Percentiles rank a stretch among this genome's conserved stretches.
These are phyloP conservation scores for Xylariaceae sp. DNA, from an alignment of 2,329 filamentous ascomycete species.

Conservation along the genomic window DNA sequence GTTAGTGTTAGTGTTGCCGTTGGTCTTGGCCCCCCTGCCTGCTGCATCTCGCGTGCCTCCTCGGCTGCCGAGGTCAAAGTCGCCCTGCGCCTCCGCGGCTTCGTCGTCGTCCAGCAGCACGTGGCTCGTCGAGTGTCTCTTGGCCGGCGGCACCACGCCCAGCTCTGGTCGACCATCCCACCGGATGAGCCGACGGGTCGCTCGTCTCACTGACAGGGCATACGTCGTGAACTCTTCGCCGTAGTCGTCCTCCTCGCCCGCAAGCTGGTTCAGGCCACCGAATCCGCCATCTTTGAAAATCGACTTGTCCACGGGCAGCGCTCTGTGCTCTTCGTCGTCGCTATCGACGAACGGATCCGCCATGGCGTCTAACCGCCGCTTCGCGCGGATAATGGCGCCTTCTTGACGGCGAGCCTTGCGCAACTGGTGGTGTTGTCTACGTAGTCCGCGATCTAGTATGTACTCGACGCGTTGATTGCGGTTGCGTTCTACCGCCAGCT, in stretches of 20 bases:
- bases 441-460: slow-evolving; percentile 67
- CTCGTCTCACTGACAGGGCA: slow-evolving; percentile 57
- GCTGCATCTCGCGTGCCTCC: slow-evolving; percentile 24
- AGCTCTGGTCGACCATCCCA: slow-evolving; percentile 51
- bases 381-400: slow-evolving; percentile 59
- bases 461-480: slow-evolving; percentile 74
- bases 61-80: slow-evolving; percentile 20
- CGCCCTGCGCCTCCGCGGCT: slow-evolving; percentile 8
- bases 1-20: slow-evolving; percentile 26
- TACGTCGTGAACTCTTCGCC: slow-evolving; percentile 67
- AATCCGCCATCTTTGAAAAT: slow-evolving; percentile 50
- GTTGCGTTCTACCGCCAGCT: slow-evolving; percentile 73
- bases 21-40: slow-evolving; percentile 20
- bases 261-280: slow-evolving; percentile 56
- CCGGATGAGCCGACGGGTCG: slow-evolving; percentile 56
- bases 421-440: slow-evolving; percentile 56
- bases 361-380: slow-evolving; percentile 53
- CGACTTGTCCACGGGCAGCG: slow-evolving; percentile 21
- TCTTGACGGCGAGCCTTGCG: slow-evolving; percentile 56
- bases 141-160: slow-evolving; percentile 40
- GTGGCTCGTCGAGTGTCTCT: slow-evolving; percentile 26
- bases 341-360: slow-evolving; percentile 53
- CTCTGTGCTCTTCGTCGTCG: slow-evolving; percentile 46
- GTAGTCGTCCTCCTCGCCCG: slow-evolving; percentile 61
- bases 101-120: slow-evolving; percentile 16